Base-by-base conservation (phyloP, 2,329 filamentous ascomycete species). In the Aureobasidium sp. region DNA sequence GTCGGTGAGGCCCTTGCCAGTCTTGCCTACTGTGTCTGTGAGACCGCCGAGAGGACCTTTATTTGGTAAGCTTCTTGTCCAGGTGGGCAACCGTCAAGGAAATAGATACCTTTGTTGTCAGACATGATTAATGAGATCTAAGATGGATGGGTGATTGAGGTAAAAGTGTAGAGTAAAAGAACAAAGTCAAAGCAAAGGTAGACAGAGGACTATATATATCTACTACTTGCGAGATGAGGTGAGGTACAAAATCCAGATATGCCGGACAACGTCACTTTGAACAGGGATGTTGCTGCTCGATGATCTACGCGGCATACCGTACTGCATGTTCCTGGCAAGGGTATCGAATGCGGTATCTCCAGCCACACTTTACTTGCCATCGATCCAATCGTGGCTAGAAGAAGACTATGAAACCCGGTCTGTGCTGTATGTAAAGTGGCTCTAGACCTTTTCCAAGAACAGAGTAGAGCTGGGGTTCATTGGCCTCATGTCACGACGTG, bases 21-120 rank as follows among this genome's bases (percentile, higher is more conserved):
- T 68, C 48, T 68, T 69, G 37, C 73, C 73, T 12, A 73, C 72
- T 4, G 73, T 74, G 59, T 69, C 70, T 20, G 72, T 71, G 5
- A 74, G 61, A 24, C 71, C 69, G 12, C 69, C 65, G 24, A 55
- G 51, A 41, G 51, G 9, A 29, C 51, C 51, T 52, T 32, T 39
- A 13, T 12, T 17, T 24, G n/a, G 32, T n/a, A 24, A 37, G 34
- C 34, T 37, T 13, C 12, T 5, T 15, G 5, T 15, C 8, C 32
- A 37, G 34, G 5, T 3, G 13, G 10, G 12, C 10, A 36, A 37
- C 3, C 34, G 20, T 20, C 20, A 20, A 26, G 41, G 12, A 17
- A n/a, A 7, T 34, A n/a, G 5, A 13, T 34, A 50, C 47, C 47
- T 50, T 50, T 50, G 47, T 34, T 50, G 29, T 50, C 47, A 50